These are phyloP conservation scores for Mollisia scopiformis DNA, from an alignment of 2,329 filamentous ascomycete species.

Conservation along the genomic window DNA sequence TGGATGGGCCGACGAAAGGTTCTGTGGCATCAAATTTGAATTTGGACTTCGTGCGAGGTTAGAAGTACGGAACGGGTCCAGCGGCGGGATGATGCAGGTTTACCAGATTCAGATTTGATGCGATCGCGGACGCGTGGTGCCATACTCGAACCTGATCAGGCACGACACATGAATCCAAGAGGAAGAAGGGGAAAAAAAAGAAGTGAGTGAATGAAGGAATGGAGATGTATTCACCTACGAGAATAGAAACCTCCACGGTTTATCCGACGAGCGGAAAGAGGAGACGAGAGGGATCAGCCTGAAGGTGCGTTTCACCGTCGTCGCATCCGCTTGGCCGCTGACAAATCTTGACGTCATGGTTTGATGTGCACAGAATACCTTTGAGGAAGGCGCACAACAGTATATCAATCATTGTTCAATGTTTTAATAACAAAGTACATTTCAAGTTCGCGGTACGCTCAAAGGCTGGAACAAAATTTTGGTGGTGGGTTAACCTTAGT, in stretches of 20 bases:
- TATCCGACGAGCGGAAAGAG: not conserved
- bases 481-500: no score
- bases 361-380: not conserved
- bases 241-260: not conserved
- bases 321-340: conserved; percentile 1
- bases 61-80: not conserved
- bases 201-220: not conserved
- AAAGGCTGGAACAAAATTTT: no score
- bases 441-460: no score
- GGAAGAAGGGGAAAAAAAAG: not conserved
- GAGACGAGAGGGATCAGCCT: conserved; percentile 5
- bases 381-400: not conserved
- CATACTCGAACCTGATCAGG: not conserved
- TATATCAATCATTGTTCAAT: no score
- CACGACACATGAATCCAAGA: not conserved
- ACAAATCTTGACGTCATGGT: not conserved
- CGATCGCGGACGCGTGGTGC: not conserved
- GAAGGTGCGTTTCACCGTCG: conserved; percentile 8
- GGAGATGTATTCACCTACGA: not conserved
- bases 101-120: not conserved
- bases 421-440: no score
- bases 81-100: not conserved
- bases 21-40: not conserved
- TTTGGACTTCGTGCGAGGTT: not conserved
- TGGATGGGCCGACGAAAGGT: not conserved